Evolutionary conservation across 768 basidiomycete species (phyloP).

Genomic region (Calvatia gigantea): DNA sequence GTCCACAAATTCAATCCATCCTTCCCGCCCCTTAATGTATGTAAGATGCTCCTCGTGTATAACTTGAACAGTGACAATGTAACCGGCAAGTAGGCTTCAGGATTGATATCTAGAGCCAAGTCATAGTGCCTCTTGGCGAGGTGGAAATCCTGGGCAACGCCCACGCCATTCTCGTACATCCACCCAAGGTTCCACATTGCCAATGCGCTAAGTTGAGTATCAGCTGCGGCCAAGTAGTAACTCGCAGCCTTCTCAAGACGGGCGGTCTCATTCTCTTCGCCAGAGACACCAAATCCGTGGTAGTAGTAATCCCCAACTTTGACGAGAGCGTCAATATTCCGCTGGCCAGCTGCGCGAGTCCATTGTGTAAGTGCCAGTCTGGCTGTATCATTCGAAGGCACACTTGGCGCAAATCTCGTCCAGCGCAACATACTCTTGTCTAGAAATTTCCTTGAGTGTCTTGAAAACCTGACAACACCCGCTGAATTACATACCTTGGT

Average conservation of each 20-base stretch:
- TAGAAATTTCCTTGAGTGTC: conserved; percentile 20
- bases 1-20: conserved; percentile 68
- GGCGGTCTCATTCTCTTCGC: conserved; percentile 52
- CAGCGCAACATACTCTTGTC: conserved; percentile 69
- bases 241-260: conserved; percentile 88
- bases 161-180: conserved; percentile 98
- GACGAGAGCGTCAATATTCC: conserved; percentile 94
- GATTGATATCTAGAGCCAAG: conserved; percentile 79
- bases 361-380: conserved; percentile 86
- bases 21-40: conserved; percentile 69
- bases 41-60: conserved; percentile 81
- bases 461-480: neutral
- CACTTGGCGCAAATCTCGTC: conserved; percentile 64
- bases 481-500: conserved; percentile 63
- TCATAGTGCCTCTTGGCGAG: conserved; percentile 97
- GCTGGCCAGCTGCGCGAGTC: conserved; percentile 91
- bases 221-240: conserved; percentile 93
- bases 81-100: conserved; percentile 88
- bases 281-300: conserved; percentile 77
- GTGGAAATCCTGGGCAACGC: conserved; percentile 93
- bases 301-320: conserved; percentile 99
- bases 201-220: conserved; percentile 87
- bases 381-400: conserved; percentile 81
- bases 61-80: conserved; percentile 77
- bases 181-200: conserved; percentile 99